These are phyloP conservation scores for Talaromyces borbonicus DNA, from an alignment of 495 filamentous ascomycete species.

Conservation along the genomic window DNA sequence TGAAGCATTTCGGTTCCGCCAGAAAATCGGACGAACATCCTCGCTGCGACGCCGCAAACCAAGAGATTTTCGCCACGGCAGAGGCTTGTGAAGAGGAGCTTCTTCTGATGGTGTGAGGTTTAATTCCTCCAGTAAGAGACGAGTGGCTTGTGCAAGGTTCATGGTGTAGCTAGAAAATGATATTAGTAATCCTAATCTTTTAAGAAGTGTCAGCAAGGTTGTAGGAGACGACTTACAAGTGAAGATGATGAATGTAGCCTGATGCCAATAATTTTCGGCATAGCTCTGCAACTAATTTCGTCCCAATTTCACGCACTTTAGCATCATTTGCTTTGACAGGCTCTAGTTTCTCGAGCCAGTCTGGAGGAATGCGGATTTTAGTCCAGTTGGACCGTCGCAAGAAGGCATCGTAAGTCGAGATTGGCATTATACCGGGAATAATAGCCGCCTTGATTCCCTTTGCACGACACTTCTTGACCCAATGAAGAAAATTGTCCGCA, in stretches of 20 bases:
- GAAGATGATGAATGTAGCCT: slow-evolving; percentile 70
- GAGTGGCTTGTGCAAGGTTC: slow-evolving; percentile 93
- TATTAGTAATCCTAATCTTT: too few species aligned
- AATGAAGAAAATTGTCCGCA: slow-evolving; percentile 83
- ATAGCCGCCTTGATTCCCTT: slow-evolving; percentile 84
- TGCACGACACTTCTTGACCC: slow-evolving; percentile 76
- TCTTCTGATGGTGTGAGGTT: slow-evolving; percentile 63
- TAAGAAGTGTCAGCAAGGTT: too few species aligned
- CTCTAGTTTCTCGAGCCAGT: slow-evolving; percentile 75
- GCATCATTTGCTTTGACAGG: slow-evolving; percentile 95
- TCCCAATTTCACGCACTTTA: slow-evolving; percentile 83
- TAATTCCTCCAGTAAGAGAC: slow-evolving; percentile 86
- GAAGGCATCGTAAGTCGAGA: slow-evolving; percentile 89
- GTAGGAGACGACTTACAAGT: slow-evolving; percentile 53
- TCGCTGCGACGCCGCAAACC: slow-evolving; percentile 79
- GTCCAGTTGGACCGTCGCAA: slow-evolving; percentile 83
- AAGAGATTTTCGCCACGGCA: slow-evolving; percentile 94
- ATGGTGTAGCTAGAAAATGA: slow-evolving; percentile 68
- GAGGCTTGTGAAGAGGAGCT: slow-evolving; percentile 67
- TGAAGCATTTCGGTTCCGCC: slow-evolving; percentile 92
- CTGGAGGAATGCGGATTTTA: slow-evolving; percentile 66
- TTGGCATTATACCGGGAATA: slow-evolving; percentile 98
- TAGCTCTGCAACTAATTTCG: slow-evolving; percentile 82
- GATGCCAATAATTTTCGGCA: slow-evolving; percentile 71
- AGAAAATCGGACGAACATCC: slow-evolving; percentile 98